Percentiles rank a stretch among this genome's conserved stretches.
These are phyloP conservation scores for Solanum piurae DNA, from an alignment of 257 asterid genomes.

Conservation along the genomic window DNA sequence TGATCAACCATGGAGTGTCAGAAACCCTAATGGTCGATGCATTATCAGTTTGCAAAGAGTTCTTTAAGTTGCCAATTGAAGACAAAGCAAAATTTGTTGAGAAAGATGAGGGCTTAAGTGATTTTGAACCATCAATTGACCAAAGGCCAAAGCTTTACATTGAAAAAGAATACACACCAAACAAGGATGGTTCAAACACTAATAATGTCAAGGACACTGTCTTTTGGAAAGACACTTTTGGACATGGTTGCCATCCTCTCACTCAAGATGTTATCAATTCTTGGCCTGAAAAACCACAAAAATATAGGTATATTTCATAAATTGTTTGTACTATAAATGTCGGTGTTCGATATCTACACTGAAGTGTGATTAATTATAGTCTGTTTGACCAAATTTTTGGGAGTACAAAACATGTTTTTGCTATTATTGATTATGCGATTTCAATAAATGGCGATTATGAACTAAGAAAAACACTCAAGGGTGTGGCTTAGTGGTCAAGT, in stretches of 20 bases:
- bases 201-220: neutral
- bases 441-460: too few species aligned
- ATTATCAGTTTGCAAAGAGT: neutral
- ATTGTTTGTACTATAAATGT: neutral
- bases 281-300: conserved; percentile 8
- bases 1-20: conserved; percentile 7
- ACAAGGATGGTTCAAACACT: neutral
- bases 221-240: neutral
- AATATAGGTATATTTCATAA: neutral
- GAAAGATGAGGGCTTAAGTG: neutral
- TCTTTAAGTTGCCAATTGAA: neutral
- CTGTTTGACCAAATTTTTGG: rapidly evolving
- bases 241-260: neutral
- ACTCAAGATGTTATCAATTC: neutral
- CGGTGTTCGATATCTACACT: neutral
- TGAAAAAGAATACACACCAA: neutral
- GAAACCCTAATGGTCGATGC: neutral
- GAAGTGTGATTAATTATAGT: neutral
- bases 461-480: rapidly evolving
- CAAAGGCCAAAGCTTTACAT: neutral
- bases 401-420: rapidly evolving
- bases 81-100: neutral
- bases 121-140: neutral
- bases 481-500: neutral
- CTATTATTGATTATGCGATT: too few species aligned